These are phyloP conservation scores for Ananas comosus DNA, from an alignment of 176 grass and related monocot genomes.

Conservation along the genomic window DNA sequence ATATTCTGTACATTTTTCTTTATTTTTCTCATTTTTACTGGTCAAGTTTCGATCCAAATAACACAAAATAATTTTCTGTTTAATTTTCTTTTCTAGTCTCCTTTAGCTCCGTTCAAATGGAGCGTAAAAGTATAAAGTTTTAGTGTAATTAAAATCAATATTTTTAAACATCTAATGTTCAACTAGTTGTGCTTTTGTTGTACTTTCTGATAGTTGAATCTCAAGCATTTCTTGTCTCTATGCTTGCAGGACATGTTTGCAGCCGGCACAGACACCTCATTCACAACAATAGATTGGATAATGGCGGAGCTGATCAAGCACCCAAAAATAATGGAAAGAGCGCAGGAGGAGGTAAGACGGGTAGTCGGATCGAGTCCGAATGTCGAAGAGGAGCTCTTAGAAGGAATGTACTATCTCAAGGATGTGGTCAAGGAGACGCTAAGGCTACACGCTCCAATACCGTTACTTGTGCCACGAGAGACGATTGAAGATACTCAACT, in stretches of 20 bases:
- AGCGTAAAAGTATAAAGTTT: neutral
- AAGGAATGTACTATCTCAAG: slow-evolving; percentile 21
- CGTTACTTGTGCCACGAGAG: slow-evolving; percentile 22
- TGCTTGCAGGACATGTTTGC: slow-evolving; percentile 27
- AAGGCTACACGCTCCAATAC: slow-evolving; percentile 29
- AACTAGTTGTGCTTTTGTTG: too few relatives aligned
- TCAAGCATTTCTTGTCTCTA: neutral
- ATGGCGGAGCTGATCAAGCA: slow-evolving; percentile 44
- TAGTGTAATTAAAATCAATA: neutral
- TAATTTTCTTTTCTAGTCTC: too few relatives aligned
- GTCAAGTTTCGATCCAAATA: too few relatives aligned
- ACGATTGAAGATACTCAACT: slow-evolving; percentile 19
- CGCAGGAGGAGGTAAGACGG: slow-evolving; percentile 20
- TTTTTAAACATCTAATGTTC: too few relatives aligned
- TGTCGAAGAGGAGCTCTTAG: slow-evolving; percentile 9
- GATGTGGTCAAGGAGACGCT: slow-evolving; percentile 40
- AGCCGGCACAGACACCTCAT: slow-evolving; percentile 30
- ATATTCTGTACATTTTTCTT: too few relatives aligned
- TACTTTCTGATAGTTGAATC: too few relatives aligned
- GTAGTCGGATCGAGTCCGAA: neutral
- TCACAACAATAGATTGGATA: slow-evolving; percentile 32
- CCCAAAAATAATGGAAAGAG: slow-evolving; percentile 35
- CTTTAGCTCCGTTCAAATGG: neutral
- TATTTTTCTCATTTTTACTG: too few relatives aligned
- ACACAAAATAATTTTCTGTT: too few relatives aligned